phyloP scores from a whole-genome alignment of 257 asterid species.

The Henckelia pumila region DNA sequence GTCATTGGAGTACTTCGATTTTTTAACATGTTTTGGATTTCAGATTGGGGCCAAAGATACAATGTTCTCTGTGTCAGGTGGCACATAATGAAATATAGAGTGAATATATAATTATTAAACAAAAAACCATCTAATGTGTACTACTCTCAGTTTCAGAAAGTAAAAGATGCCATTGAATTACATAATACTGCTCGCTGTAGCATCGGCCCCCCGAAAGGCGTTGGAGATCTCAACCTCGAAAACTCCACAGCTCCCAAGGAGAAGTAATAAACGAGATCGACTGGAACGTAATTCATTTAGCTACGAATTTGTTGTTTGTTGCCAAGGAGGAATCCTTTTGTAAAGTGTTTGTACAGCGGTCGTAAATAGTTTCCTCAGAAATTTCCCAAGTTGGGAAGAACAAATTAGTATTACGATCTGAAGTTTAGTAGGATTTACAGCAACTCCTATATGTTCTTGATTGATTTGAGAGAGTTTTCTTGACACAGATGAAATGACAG shows the following conservation, averaged over 20 bases:
- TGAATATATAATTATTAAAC: too few species aligned
- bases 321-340: neutral
- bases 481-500: too few species aligned
- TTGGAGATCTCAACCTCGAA: slow-evolving; percentile 41
- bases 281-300: slow-evolving; percentile 13
- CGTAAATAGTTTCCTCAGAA: neutral
- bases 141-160: slow-evolving; percentile 44
- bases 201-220: slow-evolving; percentile 53
- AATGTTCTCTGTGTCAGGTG: neutral
- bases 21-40: too few species aligned
- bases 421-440: too few species aligned
- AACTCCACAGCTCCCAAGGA: slow-evolving; percentile 30
- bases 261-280: slow-evolving; percentile 28
- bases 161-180: slow-evolving; percentile 44
- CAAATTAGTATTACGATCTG: too few species aligned
- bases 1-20: too few species aligned
- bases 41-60: too few species aligned
- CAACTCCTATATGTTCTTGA: too few species aligned
- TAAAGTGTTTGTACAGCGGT: neutral
- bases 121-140: too few species aligned
- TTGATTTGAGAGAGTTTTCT: too few species aligned
- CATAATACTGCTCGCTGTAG: slow-evolving; percentile 56
- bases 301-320: neutral
- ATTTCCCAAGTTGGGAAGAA: neutral
- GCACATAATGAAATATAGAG: too few species aligned